Conservation (phyloP, 2,329 filamentous ascomycete species). For the Fusarium sp. region DNA sequence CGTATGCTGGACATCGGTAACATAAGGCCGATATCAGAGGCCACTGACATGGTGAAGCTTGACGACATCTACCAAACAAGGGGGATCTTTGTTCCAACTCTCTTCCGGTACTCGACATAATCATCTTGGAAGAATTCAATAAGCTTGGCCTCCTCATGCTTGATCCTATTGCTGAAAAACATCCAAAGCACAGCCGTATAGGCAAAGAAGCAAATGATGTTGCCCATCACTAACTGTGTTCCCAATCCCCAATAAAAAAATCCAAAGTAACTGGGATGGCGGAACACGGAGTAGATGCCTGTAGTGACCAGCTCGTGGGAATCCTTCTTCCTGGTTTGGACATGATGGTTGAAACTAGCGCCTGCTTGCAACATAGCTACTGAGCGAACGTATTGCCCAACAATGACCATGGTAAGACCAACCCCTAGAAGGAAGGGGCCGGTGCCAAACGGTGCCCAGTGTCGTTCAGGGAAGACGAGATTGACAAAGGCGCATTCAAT, state of each 20-base stretch:
- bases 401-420: conserved; percentile 73
- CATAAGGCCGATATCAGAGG: background rate
- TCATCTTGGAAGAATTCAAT: conserved; percentile 86
- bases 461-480: conserved; percentile 65
- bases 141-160: conserved; percentile 82
- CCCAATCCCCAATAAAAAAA: conserved; percentile 99
- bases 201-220: conserved; percentile 79
- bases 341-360: conserved; percentile 89
- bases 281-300: conserved; percentile 80
- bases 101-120: conserved; percentile 79
- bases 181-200: conserved; percentile 84
- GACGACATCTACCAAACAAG: conserved; percentile 60
- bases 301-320: conserved; percentile 85
- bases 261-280: conserved; percentile 96
- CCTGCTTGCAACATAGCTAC: conserved; percentile 91
- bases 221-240: conserved; percentile 91
- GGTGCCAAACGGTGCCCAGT: conserved; percentile 61
- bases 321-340: conserved; percentile 76
- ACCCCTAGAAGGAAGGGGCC: conserved; percentile 61
- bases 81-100: conserved; percentile 83
- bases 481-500: conserved; percentile 77
- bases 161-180: conserved; percentile 84
- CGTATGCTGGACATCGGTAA: background rate
- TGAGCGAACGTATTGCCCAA: conserved; percentile 83
- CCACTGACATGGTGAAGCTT: background rate